Evolutionary conservation across 805 yeast species (phyloP).

Genomic region (Candida oleophila): DNA sequence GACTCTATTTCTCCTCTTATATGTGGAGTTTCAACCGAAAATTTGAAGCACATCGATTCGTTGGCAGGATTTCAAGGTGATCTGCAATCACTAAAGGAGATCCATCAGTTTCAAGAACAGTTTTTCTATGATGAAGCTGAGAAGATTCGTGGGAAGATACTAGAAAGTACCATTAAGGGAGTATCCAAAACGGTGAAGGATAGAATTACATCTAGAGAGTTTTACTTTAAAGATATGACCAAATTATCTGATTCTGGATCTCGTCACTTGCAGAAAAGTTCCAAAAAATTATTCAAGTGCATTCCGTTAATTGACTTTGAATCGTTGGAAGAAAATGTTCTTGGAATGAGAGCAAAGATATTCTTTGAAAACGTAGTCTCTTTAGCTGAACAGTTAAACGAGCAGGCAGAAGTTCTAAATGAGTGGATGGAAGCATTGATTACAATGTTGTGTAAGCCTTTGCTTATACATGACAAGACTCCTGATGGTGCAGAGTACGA

Average conservation of each 20-base stretch:
- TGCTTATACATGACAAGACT: constrained; percentile 45
- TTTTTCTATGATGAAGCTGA: constrained; percentile 36
- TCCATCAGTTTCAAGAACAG: constrained; percentile 25
- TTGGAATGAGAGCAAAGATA: constrained; percentile 19
- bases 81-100: neutral
- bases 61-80: constrained; percentile 6
- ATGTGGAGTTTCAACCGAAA: constrained; percentile 12
- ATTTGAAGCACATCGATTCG: constrained; percentile 8
- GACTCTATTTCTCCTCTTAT: constrained; percentile 24
- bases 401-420: constrained; percentile 52
- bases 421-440: constrained; percentile 48
- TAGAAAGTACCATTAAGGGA: constrained; percentile 27
- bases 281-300: constrained; percentile 29
- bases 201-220: constrained; percentile 23
- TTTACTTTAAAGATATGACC: constrained; percentile 7
- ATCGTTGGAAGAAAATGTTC: constrained; percentile 13
- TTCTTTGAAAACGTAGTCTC: constrained; percentile 18
- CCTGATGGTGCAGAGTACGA: constrained; percentile 80
- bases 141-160: constrained; percentile 27
- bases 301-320: constrained; percentile 27
- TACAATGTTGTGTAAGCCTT: constrained; percentile 45
- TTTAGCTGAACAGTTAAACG: constrained; percentile 40
- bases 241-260: constrained; percentile 30
- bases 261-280: constrained; percentile 28
- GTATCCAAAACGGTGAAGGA: constrained; percentile 25